phyloP scores from a whole-genome alignment of 257 asterid species.

The Jasminum sambac region DNA sequence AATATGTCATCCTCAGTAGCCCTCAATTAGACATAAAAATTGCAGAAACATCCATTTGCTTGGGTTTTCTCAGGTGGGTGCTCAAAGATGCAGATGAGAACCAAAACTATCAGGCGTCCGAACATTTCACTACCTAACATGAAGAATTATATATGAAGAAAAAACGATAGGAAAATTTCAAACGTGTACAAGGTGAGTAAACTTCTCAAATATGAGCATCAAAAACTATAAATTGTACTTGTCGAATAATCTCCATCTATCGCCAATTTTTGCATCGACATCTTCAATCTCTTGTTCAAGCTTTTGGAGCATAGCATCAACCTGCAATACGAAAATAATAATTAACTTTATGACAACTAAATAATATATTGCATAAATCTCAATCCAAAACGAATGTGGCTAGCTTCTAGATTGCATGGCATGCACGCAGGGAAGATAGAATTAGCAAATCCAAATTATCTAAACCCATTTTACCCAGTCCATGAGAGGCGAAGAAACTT shows the following conservation, averaged over 20 bases:
- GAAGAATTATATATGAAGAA: conserved; percentile 2
- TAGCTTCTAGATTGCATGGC: conserved; percentile 12
- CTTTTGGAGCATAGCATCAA: conserved; percentile 95
- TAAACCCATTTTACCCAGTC: no score
- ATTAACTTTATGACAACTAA: conserved; percentile 17
- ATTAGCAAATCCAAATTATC: no score
- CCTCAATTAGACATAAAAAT: background rate
- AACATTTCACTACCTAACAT: background rate
- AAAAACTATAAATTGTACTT: conserved; percentile 50
- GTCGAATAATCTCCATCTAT: conserved; percentile 88
- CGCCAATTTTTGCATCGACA: conserved; percentile 92
- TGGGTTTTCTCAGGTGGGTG: background rate
- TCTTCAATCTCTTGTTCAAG: conserved; percentile 97
- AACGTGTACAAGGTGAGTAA: conserved; percentile 4
- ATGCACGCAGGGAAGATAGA: no score
- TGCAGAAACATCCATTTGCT: background rate
- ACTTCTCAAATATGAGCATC: conserved; percentile 3
- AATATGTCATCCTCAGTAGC: background rate
- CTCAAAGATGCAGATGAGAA: conserved; percentile 11
- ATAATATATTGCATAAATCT: conserved; percentile 16
- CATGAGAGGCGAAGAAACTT: no score
- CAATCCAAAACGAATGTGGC: conserved; percentile 21
- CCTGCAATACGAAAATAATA: conserved; percentile 47
- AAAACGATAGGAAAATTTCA: background rate
- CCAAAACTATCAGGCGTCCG: conserved; percentile 5